Evolutionary conservation across 257 asterid genomes (phyloP).

Genomic region (Voacanga thouarsii): DNA sequence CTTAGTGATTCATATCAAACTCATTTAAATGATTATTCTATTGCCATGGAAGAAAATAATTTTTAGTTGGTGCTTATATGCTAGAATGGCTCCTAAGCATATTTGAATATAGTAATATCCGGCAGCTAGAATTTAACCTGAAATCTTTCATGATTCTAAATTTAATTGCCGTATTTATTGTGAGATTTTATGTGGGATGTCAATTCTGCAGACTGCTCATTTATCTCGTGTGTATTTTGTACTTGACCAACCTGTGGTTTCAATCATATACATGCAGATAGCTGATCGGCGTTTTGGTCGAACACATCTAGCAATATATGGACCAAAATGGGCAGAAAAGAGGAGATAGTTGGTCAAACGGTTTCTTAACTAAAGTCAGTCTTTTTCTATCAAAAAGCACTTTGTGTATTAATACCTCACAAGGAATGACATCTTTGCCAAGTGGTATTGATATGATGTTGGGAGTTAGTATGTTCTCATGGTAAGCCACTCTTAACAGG

Average conservation of each 20-base stretch:
- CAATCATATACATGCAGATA: slow-evolving; percentile 46
- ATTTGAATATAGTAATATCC: neutral
- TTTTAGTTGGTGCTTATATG: neutral
- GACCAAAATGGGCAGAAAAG: slow-evolving; percentile 93
- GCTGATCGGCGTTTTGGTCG: slow-evolving; percentile 98
- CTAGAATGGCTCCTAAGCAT: neutral
- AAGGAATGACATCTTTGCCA: neutral
- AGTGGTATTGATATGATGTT: neutral
- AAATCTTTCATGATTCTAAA: neutral
- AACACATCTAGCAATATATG: slow-evolving; percentile 88
- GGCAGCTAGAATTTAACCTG: neutral
- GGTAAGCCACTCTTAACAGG: neutral
- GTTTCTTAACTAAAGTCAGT: neutral
- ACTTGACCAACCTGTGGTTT: neutral
- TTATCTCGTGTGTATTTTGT: neutral
- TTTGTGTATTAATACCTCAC: neutral
- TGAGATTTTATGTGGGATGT: neutral
- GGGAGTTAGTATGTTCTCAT: neutral
- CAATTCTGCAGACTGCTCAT: neutral
- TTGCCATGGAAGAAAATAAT: neutral
- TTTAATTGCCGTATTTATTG: neutral
- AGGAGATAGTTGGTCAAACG: slow-evolving; percentile 37
- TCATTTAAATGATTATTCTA: neutral
- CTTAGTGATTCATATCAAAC: neutral
- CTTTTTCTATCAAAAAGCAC: neutral